Base-by-base conservation (phyloP, 371 early-diverging fungal genomes). In the Apophysomyces sp. region DNA sequence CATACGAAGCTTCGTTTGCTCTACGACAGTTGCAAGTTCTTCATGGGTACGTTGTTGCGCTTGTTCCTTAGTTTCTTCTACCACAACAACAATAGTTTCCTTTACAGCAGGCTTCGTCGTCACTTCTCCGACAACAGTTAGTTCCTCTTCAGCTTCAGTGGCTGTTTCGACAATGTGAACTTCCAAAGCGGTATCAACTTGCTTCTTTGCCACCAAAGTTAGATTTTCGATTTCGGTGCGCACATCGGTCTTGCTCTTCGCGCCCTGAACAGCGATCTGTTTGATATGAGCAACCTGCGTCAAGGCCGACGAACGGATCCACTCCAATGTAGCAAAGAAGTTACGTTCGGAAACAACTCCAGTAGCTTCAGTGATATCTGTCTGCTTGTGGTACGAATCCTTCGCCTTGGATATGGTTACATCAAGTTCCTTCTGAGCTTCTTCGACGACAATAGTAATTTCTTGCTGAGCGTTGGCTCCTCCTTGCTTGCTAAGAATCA, bases 161-260 rank as follows among this genome's bases (percentile, higher is more conserved):
- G 11, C 7, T 3, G 0, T n/a, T 12, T 41, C n/a, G 16, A 1
- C 53, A 31, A 55, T 60, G 32, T 77, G 77, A 3, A 66, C 62
- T 36, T 67, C 68, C 59, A 77, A 69, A 9, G 72, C 70, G 39
- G 56, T 60, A 18, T 68, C 60, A 2, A 71, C 59, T 49, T 78
- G 74, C 30, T 74, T 71, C 39, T 71, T 65, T 9, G 41, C 21
- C 31, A 61, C 68, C 40, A 58, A 26, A 9, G 63, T 54, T 12
- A 72, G 55, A 54, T 77, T 74, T n/a, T 72, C 65, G 28, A 77
- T 68, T 24, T 74, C 74, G 2, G 68, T 59, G 15, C 66, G 55
- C 28, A 77, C 40, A 32, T 72, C 71, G 31, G 69, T 54, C 9
- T 67, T 55, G 52, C 41, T 41, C 16, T 16, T 41, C 16, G 41